Percentiles rank a stretch among this genome's conserved stretches.
Evolutionary conservation across 1,284 basidiomycete genomes (phyloP).

Genomic region (Cryptococcus sp.): DNA sequence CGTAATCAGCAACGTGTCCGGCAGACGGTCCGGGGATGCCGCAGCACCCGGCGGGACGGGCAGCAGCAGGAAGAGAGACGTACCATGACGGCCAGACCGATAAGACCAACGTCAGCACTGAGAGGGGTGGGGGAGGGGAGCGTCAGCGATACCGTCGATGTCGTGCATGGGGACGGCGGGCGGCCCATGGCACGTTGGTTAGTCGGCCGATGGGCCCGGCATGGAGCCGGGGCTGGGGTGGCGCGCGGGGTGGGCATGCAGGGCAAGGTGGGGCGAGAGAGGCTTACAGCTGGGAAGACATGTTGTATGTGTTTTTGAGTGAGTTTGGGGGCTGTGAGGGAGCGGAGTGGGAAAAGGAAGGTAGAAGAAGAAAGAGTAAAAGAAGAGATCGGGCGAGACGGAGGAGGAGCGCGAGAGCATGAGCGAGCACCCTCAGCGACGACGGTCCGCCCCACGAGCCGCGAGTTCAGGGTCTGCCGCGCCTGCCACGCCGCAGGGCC

Average conservation of each 20-base stretch:
- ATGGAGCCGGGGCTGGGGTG: background rate
- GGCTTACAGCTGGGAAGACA: conserved; percentile 38
- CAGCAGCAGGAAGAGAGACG: conserved; percentile 6
- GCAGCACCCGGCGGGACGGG: background rate
- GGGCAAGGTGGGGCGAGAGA: background rate
- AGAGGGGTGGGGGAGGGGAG: background rate
- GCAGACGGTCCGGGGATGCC: background rate
- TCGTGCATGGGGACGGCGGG: background rate
- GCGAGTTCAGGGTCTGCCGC: background rate
- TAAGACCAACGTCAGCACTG: conserved; percentile 50
- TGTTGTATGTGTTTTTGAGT: conserved; percentile 19
- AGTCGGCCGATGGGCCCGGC: conserved; percentile 7
- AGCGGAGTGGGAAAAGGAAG: background rate
- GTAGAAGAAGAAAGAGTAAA: background rate
- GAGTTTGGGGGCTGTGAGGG: background rate
- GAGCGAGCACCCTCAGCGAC: background rate
- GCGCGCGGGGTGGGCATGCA: background rate
- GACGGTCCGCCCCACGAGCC: background rate
- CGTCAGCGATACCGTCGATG: conserved; percentile 1
- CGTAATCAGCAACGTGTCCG: conserved; percentile 12
- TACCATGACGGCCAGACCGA: conserved; percentile 91
- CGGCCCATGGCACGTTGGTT: conserved; percentile 10
- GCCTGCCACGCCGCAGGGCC: no score
- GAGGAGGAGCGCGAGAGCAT: background rate
- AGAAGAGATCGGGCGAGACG: background rate